Conservation (phyloP, 345 rosid genomes). For the Syzygium oleosum region DNA sequence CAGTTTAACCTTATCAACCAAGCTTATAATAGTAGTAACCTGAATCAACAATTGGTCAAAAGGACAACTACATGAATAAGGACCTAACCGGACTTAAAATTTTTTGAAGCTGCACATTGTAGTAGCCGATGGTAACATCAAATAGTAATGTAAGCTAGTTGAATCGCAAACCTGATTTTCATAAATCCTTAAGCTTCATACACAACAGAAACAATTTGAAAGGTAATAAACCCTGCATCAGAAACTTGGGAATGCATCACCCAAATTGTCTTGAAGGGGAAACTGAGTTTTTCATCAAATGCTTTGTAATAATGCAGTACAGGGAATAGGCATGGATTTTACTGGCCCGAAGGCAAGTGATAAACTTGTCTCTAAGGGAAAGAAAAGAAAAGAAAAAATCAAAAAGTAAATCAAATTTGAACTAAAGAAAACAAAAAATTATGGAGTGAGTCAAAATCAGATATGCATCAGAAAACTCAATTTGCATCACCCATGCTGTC, state of each 20-base stretch:
- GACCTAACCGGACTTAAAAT: neutral
- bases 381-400: neutral
- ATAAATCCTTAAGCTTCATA: neutral
- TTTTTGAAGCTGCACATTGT: neutral
- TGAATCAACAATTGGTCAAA: neutral
- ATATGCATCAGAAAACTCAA: conserved; percentile 9
- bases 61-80: neutral
- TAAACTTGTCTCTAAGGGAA: neutral
- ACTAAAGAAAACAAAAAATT: neutral
- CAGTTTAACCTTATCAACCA: neutral
- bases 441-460: neutral
- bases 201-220: neutral
- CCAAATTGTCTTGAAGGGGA: neutral
- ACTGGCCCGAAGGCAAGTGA: neutral
- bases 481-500: conserved; percentile 9
- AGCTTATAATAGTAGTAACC: neutral
- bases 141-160: neutral
- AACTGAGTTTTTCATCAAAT: neutral
- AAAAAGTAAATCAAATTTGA: neutral
- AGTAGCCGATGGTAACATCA: neutral
- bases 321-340: neutral
- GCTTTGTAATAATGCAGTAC: neutral
- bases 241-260: neutral
- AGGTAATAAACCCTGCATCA: neutral
- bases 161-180: neutral